Evolutionary conservation across 1,284 basidiomycete genomes (phyloP).

Genomic region (Kwoniella shivajii): DNA sequence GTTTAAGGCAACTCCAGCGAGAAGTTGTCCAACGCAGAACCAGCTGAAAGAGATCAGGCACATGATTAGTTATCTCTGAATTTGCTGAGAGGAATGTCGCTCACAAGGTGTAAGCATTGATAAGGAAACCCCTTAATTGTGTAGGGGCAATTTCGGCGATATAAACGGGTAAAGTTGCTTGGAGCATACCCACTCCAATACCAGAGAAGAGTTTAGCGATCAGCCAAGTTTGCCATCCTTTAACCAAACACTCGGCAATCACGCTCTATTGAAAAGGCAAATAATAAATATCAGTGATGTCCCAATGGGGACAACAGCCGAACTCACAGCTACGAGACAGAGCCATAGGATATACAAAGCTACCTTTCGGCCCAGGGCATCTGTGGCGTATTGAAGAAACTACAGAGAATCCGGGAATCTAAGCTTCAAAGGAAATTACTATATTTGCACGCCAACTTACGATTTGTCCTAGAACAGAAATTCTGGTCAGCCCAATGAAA

Average conservation of each 20-base stretch:
- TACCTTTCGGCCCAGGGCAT: conserved; percentile 33
- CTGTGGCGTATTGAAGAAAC: conserved; percentile 25
- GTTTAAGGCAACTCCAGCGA: conserved; percentile 25
- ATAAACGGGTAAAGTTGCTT: conserved; percentile 27
- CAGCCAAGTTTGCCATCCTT: conserved; percentile 30
- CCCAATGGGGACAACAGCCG: neutral
- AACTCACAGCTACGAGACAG: conserved; percentile 24
- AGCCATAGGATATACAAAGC: conserved; percentile 32
- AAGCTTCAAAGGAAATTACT: neutral
- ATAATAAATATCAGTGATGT: conserved; percentile 8
- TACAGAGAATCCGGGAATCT: neutral
- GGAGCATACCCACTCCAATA: conserved; percentile 28
- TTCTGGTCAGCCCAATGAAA: too few relatives aligned
- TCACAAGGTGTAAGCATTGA: conserved; percentile 29
- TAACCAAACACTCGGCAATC: conserved; percentile 31
- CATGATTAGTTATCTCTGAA: neutral
- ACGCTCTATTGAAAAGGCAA: conserved; percentile 1
- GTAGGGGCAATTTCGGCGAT: conserved; percentile 29
- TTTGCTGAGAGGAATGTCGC: neutral
- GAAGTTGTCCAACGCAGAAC: conserved; percentile 27
- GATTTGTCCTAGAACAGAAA: too few relatives aligned
- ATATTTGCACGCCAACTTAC: neutral
- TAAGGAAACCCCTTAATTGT: conserved; percentile 27
- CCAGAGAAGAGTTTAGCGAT: conserved; percentile 35
- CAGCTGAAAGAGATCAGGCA: conserved; percentile 4